phyloP scores from a whole-genome alignment of 495 filamentous ascomycete genomes.

The Parmelia sp. region DNA sequence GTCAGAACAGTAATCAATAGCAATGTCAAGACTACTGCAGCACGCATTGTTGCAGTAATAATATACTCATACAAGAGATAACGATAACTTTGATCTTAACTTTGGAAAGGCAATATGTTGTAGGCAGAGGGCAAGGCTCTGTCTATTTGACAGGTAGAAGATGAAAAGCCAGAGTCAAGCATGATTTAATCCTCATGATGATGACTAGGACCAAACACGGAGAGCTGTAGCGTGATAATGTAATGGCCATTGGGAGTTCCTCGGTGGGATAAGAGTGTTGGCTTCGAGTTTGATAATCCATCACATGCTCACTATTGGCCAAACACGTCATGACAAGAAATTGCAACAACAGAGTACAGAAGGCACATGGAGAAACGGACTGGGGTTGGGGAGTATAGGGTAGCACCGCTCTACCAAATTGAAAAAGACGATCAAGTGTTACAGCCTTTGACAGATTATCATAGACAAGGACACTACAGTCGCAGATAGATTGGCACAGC shows the following conservation, averaged over 20 bases:
- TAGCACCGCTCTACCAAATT: not conserved
- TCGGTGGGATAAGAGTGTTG: not conserved
- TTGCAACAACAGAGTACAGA: not conserved
- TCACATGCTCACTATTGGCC: not conserved
- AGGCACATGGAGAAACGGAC: not conserved
- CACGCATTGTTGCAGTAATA: not conserved
- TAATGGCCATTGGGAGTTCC: not conserved
- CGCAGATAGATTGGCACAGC: too few relatives aligned
- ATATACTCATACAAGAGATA: not conserved
- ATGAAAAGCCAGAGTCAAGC: not conserved
- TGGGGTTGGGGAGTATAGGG: not conserved
- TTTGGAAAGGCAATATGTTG: not conserved
- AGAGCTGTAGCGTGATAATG: not conserved
- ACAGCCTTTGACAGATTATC: too few relatives aligned
- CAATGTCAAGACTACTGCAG: not conserved
- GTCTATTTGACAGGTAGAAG: not conserved
- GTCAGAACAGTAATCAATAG: not conserved
- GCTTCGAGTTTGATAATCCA: not conserved
- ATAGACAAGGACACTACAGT: too few relatives aligned
- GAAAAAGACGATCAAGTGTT: too few relatives aligned
- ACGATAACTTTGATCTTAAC: not conserved
- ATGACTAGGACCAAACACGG: not conserved
- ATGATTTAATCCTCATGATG: not conserved
- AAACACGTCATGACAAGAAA: not conserved
- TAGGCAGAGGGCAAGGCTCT: constrained; percentile 2